Evolutionary conservation across 2,329 filamentous ascomycete genomes (phyloP).

Genomic region (Aspergillus pseudoterreus): DNA sequence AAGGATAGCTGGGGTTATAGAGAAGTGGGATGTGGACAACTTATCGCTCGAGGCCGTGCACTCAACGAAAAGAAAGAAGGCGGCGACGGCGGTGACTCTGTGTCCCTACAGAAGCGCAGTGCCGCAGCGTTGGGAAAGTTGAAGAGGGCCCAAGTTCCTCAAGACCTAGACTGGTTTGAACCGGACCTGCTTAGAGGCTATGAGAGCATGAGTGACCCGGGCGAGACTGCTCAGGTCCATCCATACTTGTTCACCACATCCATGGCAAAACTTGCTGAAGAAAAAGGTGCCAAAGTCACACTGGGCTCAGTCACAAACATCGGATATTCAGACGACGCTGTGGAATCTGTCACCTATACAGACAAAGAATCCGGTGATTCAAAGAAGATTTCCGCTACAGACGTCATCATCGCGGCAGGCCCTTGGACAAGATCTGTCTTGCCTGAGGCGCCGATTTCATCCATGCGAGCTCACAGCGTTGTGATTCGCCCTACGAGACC

Average conservation of each 20-base stretch:
- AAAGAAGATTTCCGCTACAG: slow-evolving; percentile 54
- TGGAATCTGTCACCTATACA: slow-evolving; percentile 62
- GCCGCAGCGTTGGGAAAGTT: slow-evolving; percentile 49
- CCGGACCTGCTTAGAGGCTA: slow-evolving; percentile 64
- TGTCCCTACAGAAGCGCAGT: slow-evolving; percentile 56
- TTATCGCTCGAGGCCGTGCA: slow-evolving; percentile 50
- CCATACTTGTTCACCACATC: slow-evolving; percentile 84
- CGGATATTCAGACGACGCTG: slow-evolving; percentile 48
- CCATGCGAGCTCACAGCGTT: slow-evolving; percentile 61
- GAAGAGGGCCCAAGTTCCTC: slow-evolving; percentile 61
- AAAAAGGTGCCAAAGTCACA: slow-evolving; percentile 65
- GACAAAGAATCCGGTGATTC: slow-evolving; percentile 49
- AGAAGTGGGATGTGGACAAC: slow-evolving; percentile 67
- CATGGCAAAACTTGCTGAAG: slow-evolving; percentile 72
- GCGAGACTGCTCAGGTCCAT: slow-evolving; percentile 88
- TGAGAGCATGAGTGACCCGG: slow-evolving; percentile 75
- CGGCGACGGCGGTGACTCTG: slow-evolving; percentile 29
- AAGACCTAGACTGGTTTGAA: slow-evolving; percentile 82
- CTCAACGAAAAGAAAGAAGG: slow-evolving; percentile 32
- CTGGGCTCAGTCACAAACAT: slow-evolving; percentile 68
- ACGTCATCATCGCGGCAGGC: slow-evolving; percentile 59
- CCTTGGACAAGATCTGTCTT: slow-evolving; percentile 58
- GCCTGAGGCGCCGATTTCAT: slow-evolving; percentile 55
- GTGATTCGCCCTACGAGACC: slow-evolving; percentile 56
- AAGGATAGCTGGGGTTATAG: slow-evolving; percentile 82